phyloP scores from a whole-genome alignment of 2,329 filamentous ascomycete species.

The Fusarium sp. region DNA sequence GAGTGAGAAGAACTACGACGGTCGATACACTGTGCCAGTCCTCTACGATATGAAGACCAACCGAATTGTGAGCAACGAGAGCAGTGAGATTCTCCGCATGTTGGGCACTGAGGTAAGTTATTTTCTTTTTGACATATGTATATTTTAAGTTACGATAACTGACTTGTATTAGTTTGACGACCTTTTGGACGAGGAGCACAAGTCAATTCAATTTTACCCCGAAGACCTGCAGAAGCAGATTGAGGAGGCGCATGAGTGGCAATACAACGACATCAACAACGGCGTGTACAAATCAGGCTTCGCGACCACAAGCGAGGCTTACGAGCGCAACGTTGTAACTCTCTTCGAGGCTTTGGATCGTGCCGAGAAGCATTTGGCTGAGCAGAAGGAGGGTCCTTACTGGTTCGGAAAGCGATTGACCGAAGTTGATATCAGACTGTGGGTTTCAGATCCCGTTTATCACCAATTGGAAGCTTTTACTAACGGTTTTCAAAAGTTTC shows the following conservation, averaged over 20 bases:
- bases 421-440: conserved; percentile 83
- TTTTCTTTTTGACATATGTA: background rate
- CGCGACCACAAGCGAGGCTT: conserved; percentile 84
- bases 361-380: conserved; percentile 75
- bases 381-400: conserved; percentile 67
- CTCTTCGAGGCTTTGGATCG: conserved; percentile 84
- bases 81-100: conserved; percentile 93
- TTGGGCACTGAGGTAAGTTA: conserved; percentile 75
- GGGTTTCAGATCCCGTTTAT: conserved; percentile 43
- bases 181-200: conserved; percentile 70
- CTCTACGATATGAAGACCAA: conserved; percentile 82
- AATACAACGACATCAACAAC: conserved; percentile 79
- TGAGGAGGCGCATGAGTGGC: conserved; percentile 83
- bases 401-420: conserved; percentile 82
- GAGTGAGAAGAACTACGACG: conserved; percentile 76
- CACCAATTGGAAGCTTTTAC: background rate
- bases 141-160: background rate
- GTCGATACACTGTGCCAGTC: conserved; percentile 88
- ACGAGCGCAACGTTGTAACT: conserved; percentile 76
- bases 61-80: conserved; percentile 91
- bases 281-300: conserved; percentile 84
- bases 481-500: conserved; percentile 56
- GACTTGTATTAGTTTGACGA: conserved; percentile 72
- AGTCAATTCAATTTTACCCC: conserved; percentile 75
- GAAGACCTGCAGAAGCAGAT: conserved; percentile 72